A percentile compares a stretch with the other conserved stretches of the same genome.
Evolutionary conservation across 2,329 filamentous ascomycete species (phyloP).

Genomic region (Plectosphaerella sp.): DNA sequence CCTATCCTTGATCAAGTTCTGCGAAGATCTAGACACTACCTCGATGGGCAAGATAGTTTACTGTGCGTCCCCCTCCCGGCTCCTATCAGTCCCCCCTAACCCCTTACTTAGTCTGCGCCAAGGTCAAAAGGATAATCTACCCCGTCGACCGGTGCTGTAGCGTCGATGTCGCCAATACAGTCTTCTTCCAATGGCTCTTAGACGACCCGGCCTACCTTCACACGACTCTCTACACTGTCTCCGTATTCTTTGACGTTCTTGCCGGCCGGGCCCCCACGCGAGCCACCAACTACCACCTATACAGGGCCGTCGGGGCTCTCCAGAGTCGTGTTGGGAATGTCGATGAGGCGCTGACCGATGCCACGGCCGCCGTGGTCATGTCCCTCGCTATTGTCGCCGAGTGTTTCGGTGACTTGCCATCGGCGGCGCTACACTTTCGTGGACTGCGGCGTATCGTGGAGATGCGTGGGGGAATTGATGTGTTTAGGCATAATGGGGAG

Average conservation of each 20-base stretch:
- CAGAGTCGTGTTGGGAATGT: slow-evolving; percentile 3
- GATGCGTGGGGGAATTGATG: slow-evolving; percentile 18
- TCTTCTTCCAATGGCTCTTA: slow-evolving; percentile 23
- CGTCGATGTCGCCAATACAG: slow-evolving; percentile 11
- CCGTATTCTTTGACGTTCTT: slow-evolving; percentile 11
- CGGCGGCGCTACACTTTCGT: slow-evolving; percentile 1
- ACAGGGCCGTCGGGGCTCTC: slow-evolving; percentile 8
- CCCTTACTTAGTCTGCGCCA: slow-evolving; percentile 1
- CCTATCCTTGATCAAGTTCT: slow-evolving; percentile 17
- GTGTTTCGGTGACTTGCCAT: slow-evolving; percentile 3
- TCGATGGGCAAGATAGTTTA: slow-evolving; percentile 5
- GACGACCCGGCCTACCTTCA: slow-evolving; percentile 19
- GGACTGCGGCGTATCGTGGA: slow-evolving; percentile 16
- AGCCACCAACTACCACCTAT: slow-evolving; percentile 5
- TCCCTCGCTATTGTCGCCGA: slow-evolving; percentile 6
- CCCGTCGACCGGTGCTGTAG: slow-evolving; percentile 22
- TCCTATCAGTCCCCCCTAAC: neutral
- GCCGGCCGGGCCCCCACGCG: neutral
- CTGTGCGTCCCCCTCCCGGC: neutral
- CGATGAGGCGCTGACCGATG: slow-evolving; percentile 10
- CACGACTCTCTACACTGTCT: slow-evolving; percentile 17
- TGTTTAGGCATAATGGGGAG: slow-evolving; percentile 17
- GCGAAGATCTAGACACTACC: slow-evolving; percentile 6
- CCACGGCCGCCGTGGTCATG: slow-evolving; percentile 8
- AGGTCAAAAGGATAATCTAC: slow-evolving; percentile 14